Base-by-base conservation (phyloP, 768 basidiomycete species). In the Mycena pura region DNA sequence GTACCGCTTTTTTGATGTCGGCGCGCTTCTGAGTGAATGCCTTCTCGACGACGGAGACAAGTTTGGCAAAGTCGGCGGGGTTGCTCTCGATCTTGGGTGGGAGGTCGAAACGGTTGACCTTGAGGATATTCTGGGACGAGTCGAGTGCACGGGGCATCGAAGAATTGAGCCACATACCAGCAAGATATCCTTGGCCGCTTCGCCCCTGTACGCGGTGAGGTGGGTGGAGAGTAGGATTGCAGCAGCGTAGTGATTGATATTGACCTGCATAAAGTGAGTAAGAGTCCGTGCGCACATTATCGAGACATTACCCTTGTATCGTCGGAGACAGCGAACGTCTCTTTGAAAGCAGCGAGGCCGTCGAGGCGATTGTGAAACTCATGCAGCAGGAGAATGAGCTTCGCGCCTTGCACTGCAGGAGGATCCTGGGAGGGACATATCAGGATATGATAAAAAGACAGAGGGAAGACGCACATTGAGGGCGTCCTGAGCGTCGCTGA, bases 1-100 rank as follows among this genome's bases (percentile, higher is more conserved):
- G 50, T 21, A 52, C 50, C 10, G 38, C 50, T 17, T 52, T 52
- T 52, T 52, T 52, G n/a, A 52, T 40, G n/a, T 52, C 41, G 36
- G 50, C 39, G 7, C 49, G 49, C 34, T 38, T 22, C 49, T 50
- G 49, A 9, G 49, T 50, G 25, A 50, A 27, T 3, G 49, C 49
- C 3, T 39, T 38, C 28, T 39, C 24, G 36, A 50, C 49, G 15
- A 28, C 49, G 22, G 22, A 15, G 24, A 38, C 7, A 27, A 50
- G 36, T 15, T 50, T 50, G 15, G 49, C 49, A 15, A 27, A 53
- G 29, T 53, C 24, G 39, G 39, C 40, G 13, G 51, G 39, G 51
- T 41, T 53, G 19, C 32, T 38, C 21, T 53, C 40, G n/a, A 53
- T 53, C 1, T 40, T 40, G 6, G 5, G 6, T 3, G 40, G 51